Base-by-base conservation (phyloP, 257 asterid genomes). In the Euphrasia confusa region DNA sequence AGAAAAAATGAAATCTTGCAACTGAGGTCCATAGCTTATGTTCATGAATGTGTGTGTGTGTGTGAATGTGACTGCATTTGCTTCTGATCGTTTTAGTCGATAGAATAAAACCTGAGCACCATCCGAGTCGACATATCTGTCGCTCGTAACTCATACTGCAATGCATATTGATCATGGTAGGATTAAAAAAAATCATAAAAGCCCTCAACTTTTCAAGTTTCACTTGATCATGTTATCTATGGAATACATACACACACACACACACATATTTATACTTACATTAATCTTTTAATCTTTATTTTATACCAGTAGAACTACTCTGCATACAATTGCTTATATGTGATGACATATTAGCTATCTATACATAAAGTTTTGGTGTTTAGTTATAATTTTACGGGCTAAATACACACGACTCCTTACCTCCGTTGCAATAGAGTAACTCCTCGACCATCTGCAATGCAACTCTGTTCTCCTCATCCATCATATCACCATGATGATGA, bases 361-460 rank as follows among this genome's bases (percentile, higher is more conserved):
- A 45, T 17, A 45, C 13, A 21, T 21, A 21, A 45, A 45, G 52
- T 45, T 45, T 45, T 45, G 52, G 17, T 45, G 12, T 45, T 45
- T 3, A 30, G 33, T 4, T 30, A 30, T 30, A 30, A 30, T n/a
- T 49, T 49, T 49, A 49, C 26, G 55, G 27, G 55, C 3, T 15
- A n/a, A 49, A 49, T 49, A 49, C 7, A 49, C 55, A 49, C 18
- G 26, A 0, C 12, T 18, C 55, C 2, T 15, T 49, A 49, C 55
- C 55, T 49, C 55, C 74, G 52, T 74, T 85, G 79, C 84, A 83
- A 66, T 78, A 76, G 54, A 89, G 90, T 52, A 86, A 69, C 67
- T 89, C 96, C 65, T 89, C 95, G 30, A 89, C 93, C 96, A 89
- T 89, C 40, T 86, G 94, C 88, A 82, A 63, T 24, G 96, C 96